Base-by-base conservation (phyloP, 345 rosid species). In the Citrus inodora region DNA sequence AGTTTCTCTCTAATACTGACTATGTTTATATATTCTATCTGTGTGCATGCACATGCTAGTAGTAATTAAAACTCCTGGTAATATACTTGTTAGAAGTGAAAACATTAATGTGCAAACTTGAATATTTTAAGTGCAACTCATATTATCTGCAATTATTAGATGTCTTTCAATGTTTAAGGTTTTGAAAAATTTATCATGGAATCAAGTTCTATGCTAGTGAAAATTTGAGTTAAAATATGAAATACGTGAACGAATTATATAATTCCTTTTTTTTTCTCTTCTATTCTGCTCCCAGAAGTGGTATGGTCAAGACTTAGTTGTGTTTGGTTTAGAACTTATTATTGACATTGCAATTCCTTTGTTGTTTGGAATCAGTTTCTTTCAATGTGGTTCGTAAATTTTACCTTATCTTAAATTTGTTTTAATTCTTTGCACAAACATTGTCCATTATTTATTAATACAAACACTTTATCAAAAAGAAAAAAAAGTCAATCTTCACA, bases 1-100 rank as follows among this genome's bases (percentile, higher is more conserved):
- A 64, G 94, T 84, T 46, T 80, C 27, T 66, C 14, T 74, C 33
- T 60, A n/a, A 67, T 42, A 32, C 65, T 13, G 64, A 16, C 46
- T 17, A 17, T 53, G 24, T 53, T 53, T 4, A 17, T 28, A 11
- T 5, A 42, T 42, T 3, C 16, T 13, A 46, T 46, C 51, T 46
- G 51, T 13, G 17, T 13, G 4, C 25, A 17, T 3, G 75, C 8
- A 9, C 37, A 53, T 30, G 30, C 25, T 53, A 53, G 21, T 53
- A 53, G 7, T 17, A 53, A 14, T 17, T 17, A 53, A 6, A 28
- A 19, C 13, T 9, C 14, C 9, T 30, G 10, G 4, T 59, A 6
- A 11, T 37, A 4, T 46, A 9, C 9, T 19, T 51, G 19, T 60
- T 1, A 27, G 27, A n/a, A 8, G 16, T 17, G 69, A 21, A 27